Evolutionary conservation across 345 rosid species (phyloP), one percentile per base, ranked within the genome.

Genomic region (Draba incana): DNA sequence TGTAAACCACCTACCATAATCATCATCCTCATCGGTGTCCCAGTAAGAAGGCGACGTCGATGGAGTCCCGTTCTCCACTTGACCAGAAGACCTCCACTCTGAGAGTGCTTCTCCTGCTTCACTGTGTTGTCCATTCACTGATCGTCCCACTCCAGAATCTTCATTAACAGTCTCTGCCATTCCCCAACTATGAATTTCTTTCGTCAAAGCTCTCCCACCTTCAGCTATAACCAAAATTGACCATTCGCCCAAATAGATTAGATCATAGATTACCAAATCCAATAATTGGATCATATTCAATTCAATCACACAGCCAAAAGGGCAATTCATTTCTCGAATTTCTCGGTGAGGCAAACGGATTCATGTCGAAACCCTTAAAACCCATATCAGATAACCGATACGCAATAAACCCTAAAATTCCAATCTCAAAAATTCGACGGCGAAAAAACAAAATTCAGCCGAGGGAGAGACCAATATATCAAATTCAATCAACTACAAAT

Each of bases 11-110:
- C 30, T 84, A 84, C 88, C 93, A 66, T 79, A 84, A 49, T 82
- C 90, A 3, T 89, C 94, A 3, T 89, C 96, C 1, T 87, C 92
- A 13, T 91, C 99, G 15, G 83, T 80, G 74, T 91, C 99, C 98
- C 96, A 89, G 67, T 85, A 91, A 16, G 95, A 80, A 4, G 92
- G 96, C 3, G 99, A 89, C 41, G 98, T 91, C 9, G 96, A 91
- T 27, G 97, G 85, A 20, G 80, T 87, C 71, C 96, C 97, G 68
- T 87, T 91, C 68, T 89, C 97, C 73, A 87, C 85, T 81, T 84
- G 99, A 82, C 79, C 93, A 60, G 93, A 86, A 33, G 96, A 94
- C 55, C 96, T 88, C 93, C 97, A 91, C 79, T 87, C 89, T 1
- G 86, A 87, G 80, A 89, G 63, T 37, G 90, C 87, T 80, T 91